Conservation (phyloP, 345 rosid genomes). For the rapeseed (Brassica napus) region DNA sequence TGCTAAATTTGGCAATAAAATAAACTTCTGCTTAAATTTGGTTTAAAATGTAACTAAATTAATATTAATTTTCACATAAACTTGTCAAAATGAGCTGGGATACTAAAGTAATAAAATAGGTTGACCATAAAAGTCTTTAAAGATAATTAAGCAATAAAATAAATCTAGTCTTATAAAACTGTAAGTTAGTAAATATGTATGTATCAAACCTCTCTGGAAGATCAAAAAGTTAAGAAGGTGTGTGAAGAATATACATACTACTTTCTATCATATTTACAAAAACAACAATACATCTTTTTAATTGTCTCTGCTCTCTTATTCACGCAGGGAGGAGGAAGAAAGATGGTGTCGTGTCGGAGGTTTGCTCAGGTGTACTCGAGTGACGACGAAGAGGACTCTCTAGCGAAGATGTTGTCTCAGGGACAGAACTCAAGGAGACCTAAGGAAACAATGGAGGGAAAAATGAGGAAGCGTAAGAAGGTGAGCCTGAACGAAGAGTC, state of each 20-base stretch:
- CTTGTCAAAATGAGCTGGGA: neutral
- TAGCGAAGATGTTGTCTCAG: slow-evolving; percentile 35
- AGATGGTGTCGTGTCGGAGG: neutral
- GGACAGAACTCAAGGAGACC: neutral
- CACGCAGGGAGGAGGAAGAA: neutral
- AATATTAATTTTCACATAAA: too few species aligned
- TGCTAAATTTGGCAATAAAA: too few species aligned
- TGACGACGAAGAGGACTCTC: neutral
- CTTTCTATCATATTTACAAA: neutral
- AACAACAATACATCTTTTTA: neutral
- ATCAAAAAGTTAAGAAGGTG: neutral
- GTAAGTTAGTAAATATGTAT: neutral
- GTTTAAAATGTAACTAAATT: neutral
- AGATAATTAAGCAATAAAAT: neutral
- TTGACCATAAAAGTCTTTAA: neutral
- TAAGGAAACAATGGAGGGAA: neutral
- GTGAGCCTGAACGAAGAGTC: slow-evolving; percentile 5
- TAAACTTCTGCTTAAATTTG: too few species aligned
- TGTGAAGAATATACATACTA: neutral
- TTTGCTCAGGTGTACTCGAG: neutral
- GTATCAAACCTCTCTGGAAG: neutral
- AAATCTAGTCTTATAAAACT: neutral
- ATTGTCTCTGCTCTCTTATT: neutral
- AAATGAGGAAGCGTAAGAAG: slow-evolving; percentile 31
- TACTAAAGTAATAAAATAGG: neutral